Evolutionary conservation across 768 basidiomycete species (phyloP).

Genomic region (Lyophyllum decastes): DNA sequence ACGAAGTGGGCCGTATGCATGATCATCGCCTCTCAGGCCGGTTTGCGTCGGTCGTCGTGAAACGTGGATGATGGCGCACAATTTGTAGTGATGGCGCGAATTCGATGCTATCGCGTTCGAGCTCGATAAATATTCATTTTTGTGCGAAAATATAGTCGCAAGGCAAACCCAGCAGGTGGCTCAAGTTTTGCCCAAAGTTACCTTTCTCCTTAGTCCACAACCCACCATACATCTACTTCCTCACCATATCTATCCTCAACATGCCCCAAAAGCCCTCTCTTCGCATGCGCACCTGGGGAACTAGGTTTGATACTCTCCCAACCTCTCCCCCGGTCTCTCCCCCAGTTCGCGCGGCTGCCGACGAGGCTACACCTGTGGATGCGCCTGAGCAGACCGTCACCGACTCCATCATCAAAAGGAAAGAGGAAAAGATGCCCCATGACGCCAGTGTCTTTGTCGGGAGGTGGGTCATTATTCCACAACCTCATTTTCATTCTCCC

Average conservation of each 20-base stretch:
- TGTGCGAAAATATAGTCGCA: constrained; percentile 4
- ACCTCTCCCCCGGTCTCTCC: constrained; percentile 49
- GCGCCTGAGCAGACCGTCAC: constrained; percentile 23
- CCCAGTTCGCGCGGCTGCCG: constrained; percentile 18
- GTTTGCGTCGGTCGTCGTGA: constrained; percentile 41
- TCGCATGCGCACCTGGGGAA: constrained; percentile 62
- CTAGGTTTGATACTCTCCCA: constrained; percentile 68
- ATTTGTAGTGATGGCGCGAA: constrained; percentile 20
- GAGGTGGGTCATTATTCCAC: constrained; percentile 48
- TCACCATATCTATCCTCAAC: constrained; percentile 25
- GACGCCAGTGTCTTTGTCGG: constrained; percentile 86
- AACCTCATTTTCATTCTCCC: neutral
- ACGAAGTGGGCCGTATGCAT: constrained; percentile 27
- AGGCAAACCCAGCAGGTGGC: constrained; percentile 5
- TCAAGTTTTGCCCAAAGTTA: constrained; percentile 7
- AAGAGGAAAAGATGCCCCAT: constrained; percentile 57
- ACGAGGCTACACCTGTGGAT: constrained; percentile 14
- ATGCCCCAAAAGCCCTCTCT: constrained; percentile 47
- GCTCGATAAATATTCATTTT: constrained; percentile 15
- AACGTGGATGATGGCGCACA: constrained; percentile 35
- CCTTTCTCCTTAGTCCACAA: constrained; percentile 6
- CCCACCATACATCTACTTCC: constrained; percentile 19
- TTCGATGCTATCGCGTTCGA: constrained; percentile 4
- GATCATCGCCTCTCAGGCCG: constrained; percentile 35
- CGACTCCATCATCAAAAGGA: constrained; percentile 27